Evolutionary conservation across 2,329 filamentous ascomycete genomes (phyloP), one percentile per base, ranked within the genome.

Genomic region (Alternaria conjuncta): DNA sequence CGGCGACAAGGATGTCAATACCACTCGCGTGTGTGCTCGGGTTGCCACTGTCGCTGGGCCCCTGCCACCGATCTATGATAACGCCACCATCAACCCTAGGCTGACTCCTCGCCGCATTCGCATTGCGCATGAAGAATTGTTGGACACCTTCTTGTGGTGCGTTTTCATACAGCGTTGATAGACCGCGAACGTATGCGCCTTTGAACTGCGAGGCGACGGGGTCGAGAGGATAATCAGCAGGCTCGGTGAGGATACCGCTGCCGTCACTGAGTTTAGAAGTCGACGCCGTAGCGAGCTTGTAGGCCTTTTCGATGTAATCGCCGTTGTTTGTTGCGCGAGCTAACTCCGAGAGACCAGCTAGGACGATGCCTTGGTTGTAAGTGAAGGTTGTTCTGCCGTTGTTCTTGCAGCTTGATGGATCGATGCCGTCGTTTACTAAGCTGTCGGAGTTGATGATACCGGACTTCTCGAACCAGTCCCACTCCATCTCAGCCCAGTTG

Each of bases 1-100:
- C 77, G 54, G 88, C 89, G 58, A 92, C 87, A 20, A 92, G 77
- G n/a, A 84, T 85, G 79, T 91, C 89, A 70, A 91, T 78, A 0
- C 88, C 89, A 23, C 86, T 86, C 71, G 86, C 88, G 50, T 91
- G 89, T n/a, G 87, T 87, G 43, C 85, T 82, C 0, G 87, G 85
- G 64, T 81, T 81, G 1, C 82, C 84, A 43, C 84, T 82, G 0
- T 71, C 71, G 25, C 84, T 84, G 0, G 87, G 87, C 0, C 88
- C 89, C 6, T 85, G 82, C 89, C 89, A 91, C 5, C 84, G 79
- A 6, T 89, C 82, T 6, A 87, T 86, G 6, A 91, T 77, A 67
- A 84, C 79, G 65, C 85, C 83, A 5, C 80, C 77, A 10, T 77
- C 71, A 36, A 70, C 68, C 46, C 67, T 75, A 18, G 71, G 73